A percentile compares a stretch with the other conserved stretches of the same genome.
Conservation (phyloP, 108 stramenopile genomes). For the Pelagomonas calceolata region DNA sequence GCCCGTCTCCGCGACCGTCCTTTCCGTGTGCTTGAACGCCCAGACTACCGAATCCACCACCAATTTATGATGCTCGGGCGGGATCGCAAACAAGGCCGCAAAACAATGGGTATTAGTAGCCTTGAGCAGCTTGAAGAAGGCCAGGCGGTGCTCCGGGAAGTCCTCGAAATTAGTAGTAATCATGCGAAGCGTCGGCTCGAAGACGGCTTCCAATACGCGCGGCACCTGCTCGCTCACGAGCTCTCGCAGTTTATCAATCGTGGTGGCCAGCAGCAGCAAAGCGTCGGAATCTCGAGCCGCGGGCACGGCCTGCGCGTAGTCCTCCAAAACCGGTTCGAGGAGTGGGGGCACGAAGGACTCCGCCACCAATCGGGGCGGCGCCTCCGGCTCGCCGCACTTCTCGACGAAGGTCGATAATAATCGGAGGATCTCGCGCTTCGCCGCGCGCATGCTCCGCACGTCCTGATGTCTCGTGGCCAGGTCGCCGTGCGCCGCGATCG, state of each 20-base stretch:
- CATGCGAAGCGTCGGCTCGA: constrained; percentile 96
- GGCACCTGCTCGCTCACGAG: constrained; percentile 74
- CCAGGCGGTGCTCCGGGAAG: constrained; percentile 92
- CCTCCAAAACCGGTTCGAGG: constrained; percentile 84
- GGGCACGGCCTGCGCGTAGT: constrained; percentile 82
- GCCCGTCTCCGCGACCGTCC: constrained; percentile 91
- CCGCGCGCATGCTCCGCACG: constrained; percentile 85
- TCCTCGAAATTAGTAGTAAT: constrained; percentile 96
- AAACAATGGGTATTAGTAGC: constrained; percentile 72
- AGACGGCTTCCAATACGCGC: constrained; percentile 89
- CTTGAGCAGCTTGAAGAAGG: constrained; percentile 88
- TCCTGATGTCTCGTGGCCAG: constrained; percentile 73
- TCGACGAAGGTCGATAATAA: constrained; percentile 84
- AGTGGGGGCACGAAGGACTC: constrained; percentile 88
- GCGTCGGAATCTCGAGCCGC: constrained; percentile 92
- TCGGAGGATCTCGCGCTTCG: constrained; percentile 86
- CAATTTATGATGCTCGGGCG: constrained; percentile 88
- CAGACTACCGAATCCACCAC: constrained; percentile 95
- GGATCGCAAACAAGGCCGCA: constrained; percentile 86
- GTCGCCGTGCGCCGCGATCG: constrained; percentile 75
- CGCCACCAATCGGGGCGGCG: constrained; percentile 71
- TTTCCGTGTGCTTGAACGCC: constrained; percentile 98
- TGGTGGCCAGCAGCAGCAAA: constrained; percentile 74
- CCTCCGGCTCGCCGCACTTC: constrained; percentile 82
- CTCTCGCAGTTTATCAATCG: constrained; percentile 64